Percentiles rank a stretch among this genome's conserved stretches.
phyloP scores from a whole-genome alignment of 345 rosid genomes.

The Sisymbrium altissimum region DNA sequence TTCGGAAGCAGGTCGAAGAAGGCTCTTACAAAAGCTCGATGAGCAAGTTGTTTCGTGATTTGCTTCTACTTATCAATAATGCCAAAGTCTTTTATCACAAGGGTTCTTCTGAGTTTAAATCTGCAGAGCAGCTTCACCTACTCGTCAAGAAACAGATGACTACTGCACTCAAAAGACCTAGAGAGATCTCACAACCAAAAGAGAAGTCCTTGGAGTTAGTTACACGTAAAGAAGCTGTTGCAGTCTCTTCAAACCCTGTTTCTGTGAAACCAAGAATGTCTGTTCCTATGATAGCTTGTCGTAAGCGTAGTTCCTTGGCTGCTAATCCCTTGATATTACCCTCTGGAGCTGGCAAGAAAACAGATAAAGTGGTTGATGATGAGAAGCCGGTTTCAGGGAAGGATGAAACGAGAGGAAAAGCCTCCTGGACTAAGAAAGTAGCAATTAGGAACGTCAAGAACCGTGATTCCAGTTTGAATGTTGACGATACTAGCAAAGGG shows the following conservation, averaged over 20 bases:
- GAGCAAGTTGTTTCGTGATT: conserved; percentile 46
- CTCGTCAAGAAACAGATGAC: conserved; percentile 43
- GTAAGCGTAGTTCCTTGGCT: conserved; percentile 46
- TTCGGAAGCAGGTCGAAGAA: conserved; percentile 39
- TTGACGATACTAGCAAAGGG: neutral
- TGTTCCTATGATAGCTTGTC: conserved; percentile 39
- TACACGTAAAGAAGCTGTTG: neutral
- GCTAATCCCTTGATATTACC: conserved; percentile 15
- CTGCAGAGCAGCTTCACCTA: conserved; percentile 42
- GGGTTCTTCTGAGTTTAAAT: conserved; percentile 37
- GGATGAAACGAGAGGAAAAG: conserved; percentile 31
- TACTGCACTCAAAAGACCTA: neutral
- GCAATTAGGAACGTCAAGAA: neutral
- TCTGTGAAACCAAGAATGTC: conserved; percentile 29
- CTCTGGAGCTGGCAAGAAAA: neutral
- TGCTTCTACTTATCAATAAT: conserved; percentile 57
- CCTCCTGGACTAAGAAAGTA: neutral
- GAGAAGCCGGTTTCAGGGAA: conserved; percentile 30
- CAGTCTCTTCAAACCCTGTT: conserved; percentile 8
- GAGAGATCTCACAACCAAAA: conserved; percentile 11
- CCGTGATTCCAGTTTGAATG: neutral
- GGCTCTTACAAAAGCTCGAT: conserved; percentile 42
- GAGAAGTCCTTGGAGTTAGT: neutral
- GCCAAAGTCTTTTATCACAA: conserved; percentile 42
- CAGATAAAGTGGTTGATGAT: neutral